Evolutionary conservation across 208 protist species (phyloP).

Genomic region (Trypanosoma mega): DNA sequence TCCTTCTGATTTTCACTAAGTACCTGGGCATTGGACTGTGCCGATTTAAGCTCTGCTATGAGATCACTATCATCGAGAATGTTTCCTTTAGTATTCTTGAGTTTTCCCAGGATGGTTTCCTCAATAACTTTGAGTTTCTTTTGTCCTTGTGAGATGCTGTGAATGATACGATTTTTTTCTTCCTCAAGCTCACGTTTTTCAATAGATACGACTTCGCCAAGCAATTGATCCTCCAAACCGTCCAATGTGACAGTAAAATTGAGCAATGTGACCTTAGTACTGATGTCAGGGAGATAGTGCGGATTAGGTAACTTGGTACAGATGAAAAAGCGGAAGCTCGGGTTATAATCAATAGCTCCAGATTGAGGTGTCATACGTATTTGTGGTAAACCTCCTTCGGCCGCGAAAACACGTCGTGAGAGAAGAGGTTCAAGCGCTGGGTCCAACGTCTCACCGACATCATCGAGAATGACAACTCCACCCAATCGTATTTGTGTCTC

Average conservation of each 20-base stretch:
- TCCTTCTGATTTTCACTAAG: conserved; percentile 88
- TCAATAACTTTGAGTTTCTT: conserved; percentile 92
- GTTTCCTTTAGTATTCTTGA: conserved; percentile 88
- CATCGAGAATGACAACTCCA: conserved; percentile 92
- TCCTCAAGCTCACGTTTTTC: conserved; percentile 93
- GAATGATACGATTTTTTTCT: conserved; percentile 94
- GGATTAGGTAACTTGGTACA: conserved; percentile 97
- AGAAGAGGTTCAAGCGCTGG: conserved; percentile 94
- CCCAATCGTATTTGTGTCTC: conserved; percentile 93
- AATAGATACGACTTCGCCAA: conserved; percentile 93
- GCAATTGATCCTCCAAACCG: conserved; percentile 95
- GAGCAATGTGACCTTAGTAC: conserved; percentile 94
- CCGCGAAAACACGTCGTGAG: conserved; percentile 78
- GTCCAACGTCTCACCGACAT: conserved; percentile 95
- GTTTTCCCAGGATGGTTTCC: conserved; percentile 90
- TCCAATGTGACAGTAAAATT: conserved; percentile 98
- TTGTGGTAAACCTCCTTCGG: conserved; percentile 72
- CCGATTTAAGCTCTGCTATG: conserved; percentile 92
- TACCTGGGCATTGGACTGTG: conserved; percentile 89
- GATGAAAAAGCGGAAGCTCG: conserved; percentile 93
- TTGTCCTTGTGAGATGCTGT: conserved; percentile 91
- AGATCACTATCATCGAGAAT: conserved; percentile 96
- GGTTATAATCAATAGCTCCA: conserved; percentile 89
- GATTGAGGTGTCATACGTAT: conserved; percentile 89
- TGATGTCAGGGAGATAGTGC: conserved; percentile 95